Conservation (phyloP, 257 asterid species). For the Mentha longifolia region DNA sequence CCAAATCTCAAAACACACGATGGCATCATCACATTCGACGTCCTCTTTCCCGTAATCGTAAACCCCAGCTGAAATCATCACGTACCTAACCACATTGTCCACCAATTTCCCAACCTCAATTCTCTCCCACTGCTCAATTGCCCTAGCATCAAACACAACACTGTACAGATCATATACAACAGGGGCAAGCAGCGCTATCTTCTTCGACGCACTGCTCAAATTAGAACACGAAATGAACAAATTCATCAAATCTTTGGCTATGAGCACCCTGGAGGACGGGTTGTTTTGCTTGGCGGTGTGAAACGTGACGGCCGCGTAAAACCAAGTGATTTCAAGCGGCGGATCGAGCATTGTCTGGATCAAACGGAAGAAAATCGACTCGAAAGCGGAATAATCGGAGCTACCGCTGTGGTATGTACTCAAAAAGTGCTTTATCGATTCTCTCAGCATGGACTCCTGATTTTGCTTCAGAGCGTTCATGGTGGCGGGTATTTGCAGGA, state of each 20-base stretch:
- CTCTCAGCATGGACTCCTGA: slow-evolving; percentile 62
- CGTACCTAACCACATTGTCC: slow-evolving; percentile 52
- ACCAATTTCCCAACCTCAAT: slow-evolving; percentile 55
- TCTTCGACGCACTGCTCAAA: slow-evolving; percentile 56
- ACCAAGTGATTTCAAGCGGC: slow-evolving; percentile 85
- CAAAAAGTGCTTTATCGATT: slow-evolving; percentile 70
- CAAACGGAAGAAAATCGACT: slow-evolving; percentile 80
- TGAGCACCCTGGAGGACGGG: slow-evolving; percentile 39
- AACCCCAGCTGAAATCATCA: slow-evolving; percentile 48
- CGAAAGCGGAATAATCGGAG: slow-evolving; percentile 67
- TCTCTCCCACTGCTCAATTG: slow-evolving; percentile 39
- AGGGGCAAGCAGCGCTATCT: slow-evolving; percentile 77
- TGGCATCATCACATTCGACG: slow-evolving; percentile 38
- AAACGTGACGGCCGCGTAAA: slow-evolving; percentile 74
- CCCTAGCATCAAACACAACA: slow-evolving; percentile 41
- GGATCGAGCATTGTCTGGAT: slow-evolving; percentile 85
- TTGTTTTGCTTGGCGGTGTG: slow-evolving; percentile 52
- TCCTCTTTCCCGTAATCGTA: slow-evolving; percentile 45
- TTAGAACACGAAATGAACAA: slow-evolving; percentile 60
- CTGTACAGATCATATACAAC: slow-evolving; percentile 60
- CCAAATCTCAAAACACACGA: slow-evolving; percentile 67
- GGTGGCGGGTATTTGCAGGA: background rate
- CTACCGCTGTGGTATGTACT: slow-evolving; percentile 55
- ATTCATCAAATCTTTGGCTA: slow-evolving; percentile 70
- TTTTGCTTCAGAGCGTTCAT: slow-evolving; percentile 49